Evolutionary conservation across 202 grass and related monocot genomes (phyloP), one percentile per base, ranked within the genome.

Genomic region (Digitaria exilis): DNA sequence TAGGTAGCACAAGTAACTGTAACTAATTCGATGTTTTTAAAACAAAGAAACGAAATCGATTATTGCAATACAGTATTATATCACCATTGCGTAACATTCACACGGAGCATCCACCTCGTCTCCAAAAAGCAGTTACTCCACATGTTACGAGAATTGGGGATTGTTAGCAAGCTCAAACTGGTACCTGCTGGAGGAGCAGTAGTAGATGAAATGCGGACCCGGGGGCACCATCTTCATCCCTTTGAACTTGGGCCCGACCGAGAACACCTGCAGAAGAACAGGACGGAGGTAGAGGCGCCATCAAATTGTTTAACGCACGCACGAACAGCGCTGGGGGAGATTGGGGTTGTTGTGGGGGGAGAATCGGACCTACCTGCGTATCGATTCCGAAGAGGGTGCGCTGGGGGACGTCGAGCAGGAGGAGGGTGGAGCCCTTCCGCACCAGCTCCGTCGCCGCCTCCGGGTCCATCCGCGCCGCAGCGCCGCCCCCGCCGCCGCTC

Each of bases 161-260:
- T 3, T 13, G 8, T 14, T 14, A 12, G 16, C 22, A 18, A 70
- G 26, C 17, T 11, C 39, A 59, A 30, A 18, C 35, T 0, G 52
- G 30, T 82, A 95, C 95, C 94, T 98, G 89, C 80, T 97, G 48
- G 92, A 78, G 17, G 95, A 86, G 81, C 87, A 89, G 84, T 95
- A 91, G 80, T 95, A 88, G 58, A 95, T 9, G 62, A 95, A 95
- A 82, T 98, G 95, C 6, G 79, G 84, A 7, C 95, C 95, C 7
- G 90, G 90, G 2, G 92, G 95, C 71, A 95, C 74, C 95, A 98
- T 95, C 59, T 98, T 98, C 28, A 95, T 91, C 62, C 95, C 92
- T 76, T 85, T 95, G 77, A 98, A 98, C 76, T 86, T 89, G 9
- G 95, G 92, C 0, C 92, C 95, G 0, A 91, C 82, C 25, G 92